phyloP scores from a whole-genome alignment of 768 basidiomycete genomes.

The Pleurotus sapidus region DNA sequence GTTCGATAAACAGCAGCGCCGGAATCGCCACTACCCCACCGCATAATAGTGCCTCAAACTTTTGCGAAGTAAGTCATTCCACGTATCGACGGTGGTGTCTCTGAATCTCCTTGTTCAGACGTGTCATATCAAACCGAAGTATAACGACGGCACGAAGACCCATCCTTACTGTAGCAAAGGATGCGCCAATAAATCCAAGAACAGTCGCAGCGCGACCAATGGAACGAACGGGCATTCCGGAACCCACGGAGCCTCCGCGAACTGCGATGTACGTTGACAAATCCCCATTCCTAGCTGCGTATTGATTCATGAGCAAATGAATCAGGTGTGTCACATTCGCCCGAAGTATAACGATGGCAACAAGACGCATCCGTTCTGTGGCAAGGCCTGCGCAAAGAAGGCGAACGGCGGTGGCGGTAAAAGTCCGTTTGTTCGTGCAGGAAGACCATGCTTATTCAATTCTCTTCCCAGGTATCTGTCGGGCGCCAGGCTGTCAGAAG shows the following conservation, averaged over 20 bases:
- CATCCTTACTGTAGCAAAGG: slow-evolving; percentile 60
- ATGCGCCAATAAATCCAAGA: slow-evolving; percentile 47
- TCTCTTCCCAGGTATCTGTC: slow-evolving; percentile 37
- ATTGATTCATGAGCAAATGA: slow-evolving; percentile 4
- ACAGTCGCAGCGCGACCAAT: slow-evolving; percentile 9
- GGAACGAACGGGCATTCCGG: slow-evolving; percentile 14
- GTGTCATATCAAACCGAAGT: slow-evolving; percentile 55
- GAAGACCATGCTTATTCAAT: slow-evolving; percentile 2
- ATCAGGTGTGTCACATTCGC: slow-evolving; percentile 55
- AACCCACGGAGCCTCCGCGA: slow-evolving; percentile 9
- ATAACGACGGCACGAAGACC: slow-evolving; percentile 50
- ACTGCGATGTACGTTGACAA: neutral
- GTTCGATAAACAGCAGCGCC: slow-evolving; percentile 11
- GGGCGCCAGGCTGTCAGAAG: slow-evolving; percentile 49
- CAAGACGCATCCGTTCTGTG: slow-evolving; percentile 58
- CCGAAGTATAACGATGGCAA: slow-evolving; percentile 60
- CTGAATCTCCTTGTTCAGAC: slow-evolving; percentile 30
- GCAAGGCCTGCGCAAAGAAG: slow-evolving; percentile 59
- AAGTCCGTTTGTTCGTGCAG: neutral
- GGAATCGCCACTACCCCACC: slow-evolving; percentile 22
- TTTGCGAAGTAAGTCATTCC: slow-evolving; percentile 48
- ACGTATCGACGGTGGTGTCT: slow-evolving; percentile 6
- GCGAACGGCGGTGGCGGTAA: slow-evolving; percentile 20
- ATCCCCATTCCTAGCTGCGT: neutral
- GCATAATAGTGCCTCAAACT: slow-evolving; percentile 25